Evolutionary conservation across 495 filamentous ascomycete genomes (phyloP).

Genomic region (Choiromyces venosus): DNA sequence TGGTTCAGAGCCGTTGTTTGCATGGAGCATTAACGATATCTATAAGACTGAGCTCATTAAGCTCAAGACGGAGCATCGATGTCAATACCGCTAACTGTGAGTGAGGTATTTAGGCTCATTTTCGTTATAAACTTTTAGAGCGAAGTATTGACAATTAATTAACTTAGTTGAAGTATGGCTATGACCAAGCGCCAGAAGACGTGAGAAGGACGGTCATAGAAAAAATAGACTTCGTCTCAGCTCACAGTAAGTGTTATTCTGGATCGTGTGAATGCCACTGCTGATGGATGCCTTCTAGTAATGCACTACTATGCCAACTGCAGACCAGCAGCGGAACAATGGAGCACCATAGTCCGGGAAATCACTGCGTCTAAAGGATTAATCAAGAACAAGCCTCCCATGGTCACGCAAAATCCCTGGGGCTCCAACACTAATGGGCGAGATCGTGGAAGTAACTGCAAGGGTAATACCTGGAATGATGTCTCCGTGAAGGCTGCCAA

Average conservation of each 20-base stretch:
- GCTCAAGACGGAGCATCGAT: slow-evolving; percentile 9
- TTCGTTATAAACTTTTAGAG: background rate
- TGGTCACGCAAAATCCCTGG: slow-evolving; percentile 26
- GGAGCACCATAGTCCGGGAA: slow-evolving; percentile 9
- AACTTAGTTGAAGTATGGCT: slow-evolving; percentile 25
- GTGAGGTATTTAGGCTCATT: slow-evolving; percentile 1
- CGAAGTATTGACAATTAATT: background rate
- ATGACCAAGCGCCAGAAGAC: slow-evolving; percentile 9
- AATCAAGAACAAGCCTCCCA: slow-evolving; percentile 20
- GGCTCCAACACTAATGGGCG: slow-evolving; percentile 14
- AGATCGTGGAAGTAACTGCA: slow-evolving; percentile 20
- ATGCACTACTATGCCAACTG: slow-evolving; percentile 29
- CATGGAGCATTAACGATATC: slow-evolving; percentile 20
- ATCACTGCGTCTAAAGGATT: slow-evolving; percentile 18
- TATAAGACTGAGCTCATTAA: slow-evolving; percentile 12
- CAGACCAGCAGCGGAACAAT: slow-evolving; percentile 9
- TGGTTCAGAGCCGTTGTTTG: slow-evolving; percentile 19
- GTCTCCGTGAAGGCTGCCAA: slow-evolving; percentile 13
- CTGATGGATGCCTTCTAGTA: background rate
- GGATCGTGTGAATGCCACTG: background rate
- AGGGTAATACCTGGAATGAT: slow-evolving; percentile 16
- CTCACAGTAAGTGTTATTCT: slow-evolving; percentile 12
- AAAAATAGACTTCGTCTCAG: slow-evolving; percentile 20
- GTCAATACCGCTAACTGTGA: slow-evolving; percentile 15
- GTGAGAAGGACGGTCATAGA: slow-evolving; percentile 8